phyloP scores from a whole-genome alignment of 768 basidiomycete genomes.

The Tylopilus subfusipes region DNA sequence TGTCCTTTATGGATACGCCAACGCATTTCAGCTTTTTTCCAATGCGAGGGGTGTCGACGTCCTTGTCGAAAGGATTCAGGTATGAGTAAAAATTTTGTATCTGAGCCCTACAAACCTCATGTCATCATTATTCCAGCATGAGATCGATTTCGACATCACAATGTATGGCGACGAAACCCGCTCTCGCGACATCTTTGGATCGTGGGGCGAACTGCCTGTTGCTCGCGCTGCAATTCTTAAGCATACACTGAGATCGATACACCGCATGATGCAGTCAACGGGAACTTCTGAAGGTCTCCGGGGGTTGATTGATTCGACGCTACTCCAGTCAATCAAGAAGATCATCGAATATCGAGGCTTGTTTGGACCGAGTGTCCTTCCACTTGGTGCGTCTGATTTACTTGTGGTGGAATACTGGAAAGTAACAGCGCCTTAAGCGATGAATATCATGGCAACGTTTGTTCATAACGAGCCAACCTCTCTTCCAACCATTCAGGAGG shows the following conservation, averaged over 20 bases:
- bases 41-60: slow-evolving; percentile 79
- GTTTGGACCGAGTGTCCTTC: slow-evolving; percentile 85
- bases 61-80: slow-evolving; percentile 85
- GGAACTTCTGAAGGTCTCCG: slow-evolving; percentile 93
- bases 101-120: slow-evolving; percentile 6
- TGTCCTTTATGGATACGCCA: slow-evolving; percentile 84
- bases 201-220: slow-evolving; percentile 64
- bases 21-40: slow-evolving; percentile 85
- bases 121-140: slow-evolving; percentile 43
- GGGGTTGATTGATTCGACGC: slow-evolving; percentile 86
- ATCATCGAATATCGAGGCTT: slow-evolving; percentile 78
- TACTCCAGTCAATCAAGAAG: slow-evolving; percentile 81
- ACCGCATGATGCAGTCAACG: slow-evolving; percentile 96
- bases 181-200: slow-evolving; percentile 45
- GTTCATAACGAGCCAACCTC: slow-evolving; percentile 99
- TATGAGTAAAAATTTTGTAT: slow-evolving; percentile 33
- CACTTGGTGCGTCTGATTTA: slow-evolving; percentile 57
- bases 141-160: slow-evolving; percentile 63
- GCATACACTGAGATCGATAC: slow-evolving; percentile 85
- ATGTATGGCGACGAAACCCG: slow-evolving; percentile 46
- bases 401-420: not conserved
- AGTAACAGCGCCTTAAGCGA: slow-evolving; percentile 42
- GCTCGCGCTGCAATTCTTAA: slow-evolving; percentile 80
- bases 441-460: slow-evolving; percentile 95
- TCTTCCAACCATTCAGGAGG: slow-evolving; percentile 87